These are phyloP conservation scores for Exophiala viscosa DNA, from an alignment of 2,329 filamentous ascomycete genomes.

Conservation along the genomic window DNA sequence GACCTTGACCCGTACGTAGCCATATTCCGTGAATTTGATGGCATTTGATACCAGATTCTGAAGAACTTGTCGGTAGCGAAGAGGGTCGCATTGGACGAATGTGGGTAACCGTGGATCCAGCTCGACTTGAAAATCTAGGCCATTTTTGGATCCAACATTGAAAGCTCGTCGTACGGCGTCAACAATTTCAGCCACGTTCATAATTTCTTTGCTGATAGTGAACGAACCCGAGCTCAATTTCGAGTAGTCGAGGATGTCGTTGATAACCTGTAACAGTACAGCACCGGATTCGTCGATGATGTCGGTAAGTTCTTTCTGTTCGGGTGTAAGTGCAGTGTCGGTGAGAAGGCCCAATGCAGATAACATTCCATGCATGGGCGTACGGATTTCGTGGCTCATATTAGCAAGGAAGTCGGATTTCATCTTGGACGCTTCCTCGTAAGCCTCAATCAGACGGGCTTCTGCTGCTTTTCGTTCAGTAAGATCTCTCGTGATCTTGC, in stretches of 20 bases:
- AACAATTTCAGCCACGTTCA: constrained; percentile 21
- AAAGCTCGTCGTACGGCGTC: constrained; percentile 16
- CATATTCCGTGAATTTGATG: constrained; percentile 59
- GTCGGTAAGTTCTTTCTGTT: constrained; percentile 55
- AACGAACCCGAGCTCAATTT: constrained; percentile 56
- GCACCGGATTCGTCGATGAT: constrained; percentile 60
- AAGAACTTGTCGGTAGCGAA: constrained; percentile 60
- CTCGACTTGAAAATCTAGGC: constrained; percentile 29
- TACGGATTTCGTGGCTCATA: constrained; percentile 63
- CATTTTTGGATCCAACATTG: constrained; percentile 15
- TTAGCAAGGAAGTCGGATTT: constrained; percentile 62
- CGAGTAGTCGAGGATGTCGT: constrained; percentile 65
- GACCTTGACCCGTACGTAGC: constrained; percentile 46
- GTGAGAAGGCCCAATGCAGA: constrained; percentile 57
- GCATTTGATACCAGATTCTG: constrained; percentile 61
- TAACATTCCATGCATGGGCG: constrained; percentile 62
- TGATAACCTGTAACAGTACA: constrained; percentile 59
- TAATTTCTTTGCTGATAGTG: constrained; percentile 39
- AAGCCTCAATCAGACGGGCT: constrained; percentile 53
- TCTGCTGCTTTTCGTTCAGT: constrained; percentile 45
- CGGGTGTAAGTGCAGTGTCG: constrained; percentile 50
- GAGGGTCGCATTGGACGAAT: constrained; percentile 53
- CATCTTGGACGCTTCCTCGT: constrained; percentile 60
- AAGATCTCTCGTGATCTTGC: constrained; percentile 57
- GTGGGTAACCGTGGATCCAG: constrained; percentile 48